Evolutionary conservation across 768 basidiomycete species (phyloP), one percentile per base, ranked within the genome.

Genomic region (Lactarius sp.): DNA sequence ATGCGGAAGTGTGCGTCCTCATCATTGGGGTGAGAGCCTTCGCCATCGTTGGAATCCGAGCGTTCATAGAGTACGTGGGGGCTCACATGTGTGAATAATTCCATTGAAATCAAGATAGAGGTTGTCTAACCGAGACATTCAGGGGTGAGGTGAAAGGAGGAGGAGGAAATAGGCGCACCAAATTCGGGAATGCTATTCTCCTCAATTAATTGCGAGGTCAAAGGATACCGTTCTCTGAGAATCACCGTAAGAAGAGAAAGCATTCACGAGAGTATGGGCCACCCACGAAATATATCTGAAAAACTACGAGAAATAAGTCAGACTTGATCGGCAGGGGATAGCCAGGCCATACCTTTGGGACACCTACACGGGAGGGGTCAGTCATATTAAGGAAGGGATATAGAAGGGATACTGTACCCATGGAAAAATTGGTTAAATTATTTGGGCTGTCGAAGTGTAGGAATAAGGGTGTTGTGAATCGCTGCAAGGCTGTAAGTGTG

Each of bases 161-260:
- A 9, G 44, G 33, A 36, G 13, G 46, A 55, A 59, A 39, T 46
- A 63, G 65, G 73, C 82, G 65, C 66, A 90, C 93, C 96, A 72
- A 99, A 99, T 76, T 98, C 97, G 16, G 94, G 96, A 65, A 99
- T 98, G 80, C 94, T 94, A 78, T 98, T 97, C 79, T 97, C 94
- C 75, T 96, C 86, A 67, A 98, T 97, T 62, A 98, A 81, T 74
- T 98, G 97, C 18, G 96, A 98, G 16, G 95, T 99, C 69, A 99
- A 83, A 56, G 97, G 96, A 75, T 99, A 99, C 65, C 97, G 87
- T 79, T 98, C 97, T 66, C 94, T 96, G 71, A 2, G 9, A 27
- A 37, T 22, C 16, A 72, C 1, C 9, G 22, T 64, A 12, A 62
- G 44, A 69, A 39, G 39, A 34, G 20, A 31, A 8, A 8, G 20